Percentiles rank a stretch among this genome's conserved stretches.
These are phyloP conservation scores for Agastache rugosa DNA, from an alignment of 257 asterid genomes.

Conservation along the genomic window DNA sequence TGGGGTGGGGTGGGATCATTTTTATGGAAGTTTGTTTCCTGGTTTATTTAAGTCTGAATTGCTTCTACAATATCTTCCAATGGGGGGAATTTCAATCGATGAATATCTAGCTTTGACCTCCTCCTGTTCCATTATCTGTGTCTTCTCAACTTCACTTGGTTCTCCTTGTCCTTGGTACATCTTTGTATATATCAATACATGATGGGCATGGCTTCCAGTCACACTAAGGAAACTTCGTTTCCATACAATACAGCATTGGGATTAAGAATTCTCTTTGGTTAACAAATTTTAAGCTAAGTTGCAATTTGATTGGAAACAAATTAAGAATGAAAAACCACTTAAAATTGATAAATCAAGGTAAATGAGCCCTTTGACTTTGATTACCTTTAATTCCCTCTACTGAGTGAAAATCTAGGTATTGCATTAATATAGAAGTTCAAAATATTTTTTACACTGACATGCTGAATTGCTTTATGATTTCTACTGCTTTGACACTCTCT, in stretches of 20 bases:
- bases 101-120: constrained; percentile 1
- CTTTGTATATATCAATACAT: neutral
- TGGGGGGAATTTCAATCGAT: neutral
- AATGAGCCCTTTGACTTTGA: constrained; percentile 11
- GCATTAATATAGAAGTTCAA: neutral
- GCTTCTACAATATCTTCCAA: neutral
- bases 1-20: no score
- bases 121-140: constrained; percentile 14
- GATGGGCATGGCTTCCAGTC: constrained; percentile 1
- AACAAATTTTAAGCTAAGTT: no score
- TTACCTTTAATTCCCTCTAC: constrained; percentile 5
- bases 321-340: no score
- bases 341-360: neutral
- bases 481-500: neutral
- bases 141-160: neutral
- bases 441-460: neutral
- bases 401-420: neutral
- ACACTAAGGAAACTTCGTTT: neutral
- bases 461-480: neutral
- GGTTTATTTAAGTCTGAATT: constrained; percentile 7
- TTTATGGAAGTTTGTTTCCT: neutral
- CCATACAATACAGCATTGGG: neutral
- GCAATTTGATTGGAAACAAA: no score
- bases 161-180: neutral
- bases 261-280: neutral